Conservation (phyloP, 2,329 filamentous ascomycete genomes). For the Cytospora paraplurivora region DNA sequence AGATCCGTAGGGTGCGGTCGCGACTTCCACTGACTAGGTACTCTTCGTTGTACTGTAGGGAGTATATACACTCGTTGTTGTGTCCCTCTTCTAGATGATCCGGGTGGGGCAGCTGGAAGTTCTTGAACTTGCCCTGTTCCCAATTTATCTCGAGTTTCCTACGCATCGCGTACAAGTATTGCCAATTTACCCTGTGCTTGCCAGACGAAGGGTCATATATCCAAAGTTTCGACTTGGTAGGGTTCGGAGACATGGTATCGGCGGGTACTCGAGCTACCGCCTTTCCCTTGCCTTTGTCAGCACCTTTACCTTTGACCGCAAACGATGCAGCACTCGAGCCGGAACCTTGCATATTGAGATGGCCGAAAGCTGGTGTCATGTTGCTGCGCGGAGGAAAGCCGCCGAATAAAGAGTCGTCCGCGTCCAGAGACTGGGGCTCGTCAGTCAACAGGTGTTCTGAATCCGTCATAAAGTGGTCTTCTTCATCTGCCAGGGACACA, state of each 20-base stretch:
- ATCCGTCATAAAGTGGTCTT: constrained; percentile 48
- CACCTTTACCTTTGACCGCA: constrained; percentile 36
- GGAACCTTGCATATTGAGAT: constrained; percentile 41
- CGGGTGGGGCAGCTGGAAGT: constrained; percentile 90
- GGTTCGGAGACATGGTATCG: constrained; percentile 9
- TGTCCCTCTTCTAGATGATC: constrained; percentile 80
- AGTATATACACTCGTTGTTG: constrained; percentile 83
- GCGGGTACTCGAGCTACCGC: constrained; percentile 24
- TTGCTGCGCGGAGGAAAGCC: constrained; percentile 29
- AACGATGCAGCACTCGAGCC: constrained; percentile 36
- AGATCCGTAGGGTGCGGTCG: constrained; percentile 84
- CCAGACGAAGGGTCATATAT: constrained; percentile 51
- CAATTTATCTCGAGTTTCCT: constrained; percentile 86
- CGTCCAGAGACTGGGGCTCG: constrained; percentile 33
- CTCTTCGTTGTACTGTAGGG: constrained; percentile 82
- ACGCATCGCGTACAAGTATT: constrained; percentile 88
- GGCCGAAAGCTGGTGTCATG: constrained; percentile 34
- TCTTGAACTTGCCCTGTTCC: constrained; percentile 77
- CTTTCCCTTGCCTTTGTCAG: constrained; percentile 41
- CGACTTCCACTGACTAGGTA: constrained; percentile 92
- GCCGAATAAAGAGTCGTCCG: constrained; percentile 32
- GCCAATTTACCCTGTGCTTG: constrained; percentile 79
- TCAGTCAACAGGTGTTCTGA: constrained; percentile 34
- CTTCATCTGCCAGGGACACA: constrained; percentile 49
- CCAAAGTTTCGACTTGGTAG: constrained; percentile 49